Evolutionary conservation across 169 alveolate species (phyloP).

Genomic region (Nephromyces sp.): DNA sequence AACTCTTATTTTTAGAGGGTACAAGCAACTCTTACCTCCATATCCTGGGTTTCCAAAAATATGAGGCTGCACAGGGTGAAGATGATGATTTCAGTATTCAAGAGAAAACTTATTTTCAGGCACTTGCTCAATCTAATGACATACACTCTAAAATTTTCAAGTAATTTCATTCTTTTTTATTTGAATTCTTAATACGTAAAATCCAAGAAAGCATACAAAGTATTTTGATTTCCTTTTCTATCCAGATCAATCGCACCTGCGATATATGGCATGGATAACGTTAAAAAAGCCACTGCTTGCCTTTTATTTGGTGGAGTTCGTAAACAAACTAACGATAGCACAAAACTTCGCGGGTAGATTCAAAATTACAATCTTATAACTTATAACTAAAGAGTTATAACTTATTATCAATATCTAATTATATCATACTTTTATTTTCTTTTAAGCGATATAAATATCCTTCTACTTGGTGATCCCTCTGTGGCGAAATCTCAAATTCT

Average conservation of each 20-base stretch:
- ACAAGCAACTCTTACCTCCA: background rate
- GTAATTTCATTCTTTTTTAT: no score
- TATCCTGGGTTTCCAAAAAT: background rate
- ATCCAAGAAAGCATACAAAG: no score
- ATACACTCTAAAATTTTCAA: background rate
- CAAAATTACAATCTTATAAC: background rate
- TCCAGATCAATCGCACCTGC: slow-evolving; percentile 90
- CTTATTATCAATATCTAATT: background rate
- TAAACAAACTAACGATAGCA: slow-evolving; percentile 88
- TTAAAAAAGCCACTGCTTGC: slow-evolving; percentile 95
- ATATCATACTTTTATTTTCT: background rate
- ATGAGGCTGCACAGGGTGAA: background rate
- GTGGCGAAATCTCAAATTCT: slow-evolving; percentile 80
- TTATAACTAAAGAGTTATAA: background rate
- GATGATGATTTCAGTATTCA: background rate
- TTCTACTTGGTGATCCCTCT: slow-evolving; percentile 95
- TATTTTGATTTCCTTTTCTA: background rate
- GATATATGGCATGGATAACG: slow-evolving; percentile 88
- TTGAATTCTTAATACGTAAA: no score
- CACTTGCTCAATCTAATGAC: background rate
- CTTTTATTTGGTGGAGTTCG: slow-evolving; percentile 97
- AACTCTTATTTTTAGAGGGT: no score
- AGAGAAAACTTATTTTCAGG: background rate
- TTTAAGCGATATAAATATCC: slow-evolving; percentile 51
- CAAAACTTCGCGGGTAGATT: slow-evolving; percentile 89